Evolutionary conservation across 2,329 filamentous ascomycete genomes (phyloP).

Genomic region (Apiospora phragmitis): DNA sequence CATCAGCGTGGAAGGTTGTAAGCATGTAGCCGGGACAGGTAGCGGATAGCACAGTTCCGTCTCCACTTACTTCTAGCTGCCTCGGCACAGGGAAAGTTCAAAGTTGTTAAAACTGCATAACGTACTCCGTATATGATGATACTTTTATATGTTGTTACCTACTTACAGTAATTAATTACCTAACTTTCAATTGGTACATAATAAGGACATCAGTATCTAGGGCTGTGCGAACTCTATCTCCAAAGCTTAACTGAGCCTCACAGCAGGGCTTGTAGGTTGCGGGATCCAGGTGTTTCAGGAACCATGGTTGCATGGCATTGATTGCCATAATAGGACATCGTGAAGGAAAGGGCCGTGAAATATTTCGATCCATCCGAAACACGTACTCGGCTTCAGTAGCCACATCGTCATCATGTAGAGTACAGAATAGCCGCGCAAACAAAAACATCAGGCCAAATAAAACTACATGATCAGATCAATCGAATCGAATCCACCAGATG

Average conservation of each 20-base stretch:
- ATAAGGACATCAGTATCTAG: not conserved
- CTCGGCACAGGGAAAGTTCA: not conserved
- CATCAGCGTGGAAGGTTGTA: too few relatives aligned
- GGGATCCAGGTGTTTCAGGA: not conserved
- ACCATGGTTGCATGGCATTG: not conserved
- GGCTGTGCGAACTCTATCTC: not conserved
- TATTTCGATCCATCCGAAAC: not conserved
- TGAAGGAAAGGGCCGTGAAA: too few relatives aligned
- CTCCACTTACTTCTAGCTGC: not conserved
- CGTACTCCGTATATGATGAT: too few relatives aligned
- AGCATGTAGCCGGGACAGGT: not conserved
- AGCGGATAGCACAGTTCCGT: not conserved
- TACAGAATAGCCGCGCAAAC: not conserved
- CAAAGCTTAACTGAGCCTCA: not conserved
- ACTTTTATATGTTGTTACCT: too few relatives aligned
- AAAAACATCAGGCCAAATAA: not conserved
- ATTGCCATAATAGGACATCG: not conserved
- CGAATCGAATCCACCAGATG: not conserved
- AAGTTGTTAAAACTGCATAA: too few relatives aligned
- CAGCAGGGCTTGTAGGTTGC: not conserved
- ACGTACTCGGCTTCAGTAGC: not conserved
- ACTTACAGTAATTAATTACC: too few relatives aligned
- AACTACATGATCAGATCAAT: not conserved
- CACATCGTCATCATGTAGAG: not conserved
- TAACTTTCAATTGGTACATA: too few relatives aligned